Percentiles rank a stretch among this genome's conserved stretches.
Evolutionary conservation across 306 rosid genomes (phyloP).

Genomic region (Begonia fuchsioides): DNA sequence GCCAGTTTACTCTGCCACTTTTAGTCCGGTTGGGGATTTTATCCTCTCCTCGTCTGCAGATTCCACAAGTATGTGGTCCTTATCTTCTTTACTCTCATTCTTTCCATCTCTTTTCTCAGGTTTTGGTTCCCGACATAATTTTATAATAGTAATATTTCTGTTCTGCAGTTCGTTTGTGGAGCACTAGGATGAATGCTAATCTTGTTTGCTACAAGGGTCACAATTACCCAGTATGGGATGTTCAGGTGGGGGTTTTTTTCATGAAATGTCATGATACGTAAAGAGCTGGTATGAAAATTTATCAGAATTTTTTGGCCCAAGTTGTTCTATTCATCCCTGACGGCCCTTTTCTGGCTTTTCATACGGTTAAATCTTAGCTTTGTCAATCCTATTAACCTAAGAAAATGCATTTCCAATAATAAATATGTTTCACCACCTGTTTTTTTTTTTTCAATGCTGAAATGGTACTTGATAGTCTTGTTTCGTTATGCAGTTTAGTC

Average conservation of each 20-base stretch:
- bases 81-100: slow-evolving; percentile 2
- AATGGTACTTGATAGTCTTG: too few species aligned
- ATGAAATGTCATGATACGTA: too few species aligned
- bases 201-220: slow-evolving; percentile 99
- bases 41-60: slow-evolving; percentile 87
- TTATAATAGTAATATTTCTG: slow-evolving; percentile 8
- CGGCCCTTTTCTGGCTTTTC: too few species aligned
- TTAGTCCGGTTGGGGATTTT: slow-evolving; percentile 84
- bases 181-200: slow-evolving; percentile 70
- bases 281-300: too few species aligned
- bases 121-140: neutral
- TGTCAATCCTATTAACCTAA: too few species aligned
- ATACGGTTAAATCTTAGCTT: too few species aligned
- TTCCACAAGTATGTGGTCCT: slow-evolving; percentile 51
- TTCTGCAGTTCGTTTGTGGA: slow-evolving; percentile 85
- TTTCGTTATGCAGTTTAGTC: slow-evolving; percentile 70
- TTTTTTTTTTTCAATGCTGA: too few species aligned
- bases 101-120: neutral
- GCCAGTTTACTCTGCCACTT: slow-evolving; percentile 78
- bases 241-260: slow-evolving; percentile 45
- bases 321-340: too few species aligned
- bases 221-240: slow-evolving; percentile 99
- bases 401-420: too few species aligned
- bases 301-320: too few species aligned
- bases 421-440: too few species aligned